A percentile compares a stretch with the other conserved stretches of the same genome.
Conservation (phyloP, 2,329 filamentous ascomycete species). For the Grosmannia clavigera region DNA sequence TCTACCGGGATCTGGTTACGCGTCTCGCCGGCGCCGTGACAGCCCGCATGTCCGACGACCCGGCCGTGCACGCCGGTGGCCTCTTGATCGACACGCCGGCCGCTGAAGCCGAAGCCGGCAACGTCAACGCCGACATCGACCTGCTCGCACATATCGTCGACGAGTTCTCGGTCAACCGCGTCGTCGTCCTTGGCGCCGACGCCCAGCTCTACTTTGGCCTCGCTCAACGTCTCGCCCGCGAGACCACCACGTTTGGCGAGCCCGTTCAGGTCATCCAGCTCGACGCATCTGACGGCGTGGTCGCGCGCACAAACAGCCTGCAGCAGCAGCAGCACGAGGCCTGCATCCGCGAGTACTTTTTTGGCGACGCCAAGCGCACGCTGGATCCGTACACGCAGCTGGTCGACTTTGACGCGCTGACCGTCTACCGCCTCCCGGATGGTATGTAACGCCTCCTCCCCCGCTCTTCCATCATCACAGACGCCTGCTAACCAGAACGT, state of each 20-base stretch:
- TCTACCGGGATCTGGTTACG: conserved; percentile 65
- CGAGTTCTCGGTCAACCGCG: conserved; percentile 58
- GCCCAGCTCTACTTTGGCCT: conserved; percentile 62
- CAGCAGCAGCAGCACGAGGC: conserved; percentile 63
- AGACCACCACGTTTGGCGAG: conserved; percentile 48
- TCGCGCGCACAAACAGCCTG: conserved; percentile 60
- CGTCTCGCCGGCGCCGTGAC: conserved; percentile 69
- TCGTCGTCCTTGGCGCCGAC: conserved; percentile 66
- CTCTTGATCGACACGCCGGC: conserved; percentile 79
- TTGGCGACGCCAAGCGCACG: conserved; percentile 64
- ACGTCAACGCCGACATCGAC: conserved; percentile 43
- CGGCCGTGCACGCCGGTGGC: conserved; percentile 57
- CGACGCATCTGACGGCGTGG: conserved; percentile 75
- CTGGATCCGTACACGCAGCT: conserved; percentile 81
- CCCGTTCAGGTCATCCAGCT: conserved; percentile 63
- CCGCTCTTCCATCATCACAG: conserved; percentile 12
- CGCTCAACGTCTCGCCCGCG: conserved; percentile 49
- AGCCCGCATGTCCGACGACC: conserved; percentile 65
- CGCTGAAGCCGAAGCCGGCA: conserved; percentile 28
- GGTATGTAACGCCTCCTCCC: conserved; percentile 24
- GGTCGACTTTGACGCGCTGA: conserved; percentile 62
- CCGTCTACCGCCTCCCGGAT: conserved; percentile 58
- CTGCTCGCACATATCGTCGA: conserved; percentile 63
- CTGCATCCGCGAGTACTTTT: conserved; percentile 86
- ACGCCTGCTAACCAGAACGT: not conserved